These are phyloP conservation scores for Metschnikowia rubicola DNA, from an alignment of 805 yeast genomes.

Conservation along the genomic window DNA sequence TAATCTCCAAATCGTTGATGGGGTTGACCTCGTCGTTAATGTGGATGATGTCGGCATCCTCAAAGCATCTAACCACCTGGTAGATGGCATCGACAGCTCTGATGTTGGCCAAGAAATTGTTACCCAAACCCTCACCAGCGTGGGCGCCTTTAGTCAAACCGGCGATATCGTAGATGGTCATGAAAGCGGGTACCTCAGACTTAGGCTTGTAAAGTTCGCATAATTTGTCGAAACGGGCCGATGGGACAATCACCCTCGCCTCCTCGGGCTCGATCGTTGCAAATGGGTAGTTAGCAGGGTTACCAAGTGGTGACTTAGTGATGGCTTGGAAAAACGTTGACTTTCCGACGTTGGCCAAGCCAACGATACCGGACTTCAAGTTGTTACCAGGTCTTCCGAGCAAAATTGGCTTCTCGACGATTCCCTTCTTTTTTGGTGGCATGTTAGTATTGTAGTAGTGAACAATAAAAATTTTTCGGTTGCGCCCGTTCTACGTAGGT, in stretches of 20 bases:
- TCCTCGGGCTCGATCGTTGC: slow-evolving; percentile 77
- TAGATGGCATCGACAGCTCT: slow-evolving; percentile 69
- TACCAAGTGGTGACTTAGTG: slow-evolving; percentile 22
- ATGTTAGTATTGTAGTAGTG: slow-evolving; percentile 27
- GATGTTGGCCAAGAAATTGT: slow-evolving; percentile 65
- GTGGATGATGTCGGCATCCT: slow-evolving; percentile 96
- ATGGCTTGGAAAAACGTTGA: slow-evolving; percentile 24
- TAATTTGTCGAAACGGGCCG: slow-evolving; percentile 23
- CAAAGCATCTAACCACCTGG: slow-evolving; percentile 65
- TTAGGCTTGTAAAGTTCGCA: slow-evolving; percentile 45
- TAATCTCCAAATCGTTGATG: slow-evolving; percentile 87
- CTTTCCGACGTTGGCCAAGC: slow-evolving; percentile 23
- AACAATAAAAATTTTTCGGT: slow-evolving; percentile 15
- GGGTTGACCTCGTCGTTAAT: slow-evolving; percentile 88
- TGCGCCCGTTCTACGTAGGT: slow-evolving; percentile 9
- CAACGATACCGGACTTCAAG: slow-evolving; percentile 44
- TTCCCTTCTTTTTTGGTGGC: slow-evolving; percentile 75
- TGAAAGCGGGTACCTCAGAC: slow-evolving; percentile 29
- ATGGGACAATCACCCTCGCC: slow-evolving; percentile 28
- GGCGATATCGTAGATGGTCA: slow-evolving; percentile 31
- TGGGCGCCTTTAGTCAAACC: slow-evolving; percentile 54
- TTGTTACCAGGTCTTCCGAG: slow-evolving; percentile 45
- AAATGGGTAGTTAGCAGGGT: slow-evolving; percentile 55
- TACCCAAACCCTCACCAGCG: slow-evolving; percentile 72
- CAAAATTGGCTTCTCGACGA: slow-evolving; percentile 63